phyloP scores from a whole-genome alignment of 768 basidiomycete species.

The Phylloporus scabripes region DNA sequence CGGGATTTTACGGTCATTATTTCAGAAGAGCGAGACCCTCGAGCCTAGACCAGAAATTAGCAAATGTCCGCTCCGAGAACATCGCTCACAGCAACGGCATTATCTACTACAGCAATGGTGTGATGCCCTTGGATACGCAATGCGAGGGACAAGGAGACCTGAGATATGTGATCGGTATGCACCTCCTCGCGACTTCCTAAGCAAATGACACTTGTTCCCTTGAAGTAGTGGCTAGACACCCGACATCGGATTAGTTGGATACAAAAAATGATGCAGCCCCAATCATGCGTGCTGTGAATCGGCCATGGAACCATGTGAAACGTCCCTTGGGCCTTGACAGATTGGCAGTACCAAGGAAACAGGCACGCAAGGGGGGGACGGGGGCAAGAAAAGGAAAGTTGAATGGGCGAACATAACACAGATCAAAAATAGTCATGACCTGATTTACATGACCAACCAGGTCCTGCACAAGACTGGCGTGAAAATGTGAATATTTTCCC shows the following conservation, averaged over 20 bases:
- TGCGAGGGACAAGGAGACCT: no score
- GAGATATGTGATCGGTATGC: no score
- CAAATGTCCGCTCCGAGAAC: background rate
- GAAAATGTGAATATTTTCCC: background rate
- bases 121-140: no score
- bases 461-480: no score
- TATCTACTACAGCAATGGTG: no score
- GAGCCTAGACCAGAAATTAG: background rate
- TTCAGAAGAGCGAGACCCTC: background rate
- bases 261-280: background rate
- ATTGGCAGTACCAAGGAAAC: background rate
- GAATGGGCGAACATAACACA: slow-evolving; percentile 6
- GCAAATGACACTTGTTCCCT: background rate
- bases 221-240: background rate
- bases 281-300: background rate
- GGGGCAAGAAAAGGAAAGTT: slow-evolving; percentile 5
- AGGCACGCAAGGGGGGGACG: background rate
- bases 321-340: background rate
- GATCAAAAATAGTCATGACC: slow-evolving; percentile 4
- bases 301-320: background rate
- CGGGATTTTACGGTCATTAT: background rate
- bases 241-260: background rate
- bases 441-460: background rate
- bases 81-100: background rate
- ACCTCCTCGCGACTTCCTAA: no score